Percentiles rank a stretch among this genome's conserved stretches.
phyloP scores from a whole-genome alignment of 768 basidiomycete species.

The Trametes cubensis region DNA sequence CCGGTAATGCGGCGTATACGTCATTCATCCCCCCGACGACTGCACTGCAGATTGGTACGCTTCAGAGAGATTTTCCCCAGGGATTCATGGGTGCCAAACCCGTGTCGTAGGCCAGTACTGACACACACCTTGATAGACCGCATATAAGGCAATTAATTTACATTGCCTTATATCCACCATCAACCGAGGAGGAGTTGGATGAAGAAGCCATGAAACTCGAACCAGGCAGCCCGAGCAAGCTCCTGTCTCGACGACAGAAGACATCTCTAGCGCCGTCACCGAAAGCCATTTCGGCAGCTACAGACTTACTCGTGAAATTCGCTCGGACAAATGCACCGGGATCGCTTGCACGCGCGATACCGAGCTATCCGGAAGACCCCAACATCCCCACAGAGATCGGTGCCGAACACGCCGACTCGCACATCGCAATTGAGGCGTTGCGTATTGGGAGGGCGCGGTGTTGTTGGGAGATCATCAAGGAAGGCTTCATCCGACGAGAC shows the following conservation, averaged over 20 bases:
- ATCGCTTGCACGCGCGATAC: constrained; percentile 57
- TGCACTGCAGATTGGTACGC: too few species aligned
- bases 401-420: constrained; percentile 53
- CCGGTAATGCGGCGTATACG: too few species aligned
- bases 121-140: constrained; percentile 39
- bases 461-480: constrained; percentile 64
- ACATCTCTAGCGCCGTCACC: constrained; percentile 47
- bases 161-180: constrained; percentile 62
- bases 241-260: constrained; percentile 39
- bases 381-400: constrained; percentile 27
- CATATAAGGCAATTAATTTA: constrained; percentile 72
- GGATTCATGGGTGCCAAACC: too few species aligned
- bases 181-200: constrained; percentile 28
- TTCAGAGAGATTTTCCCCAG: too few species aligned
- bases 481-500: constrained; percentile 52
- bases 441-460: constrained; percentile 56
- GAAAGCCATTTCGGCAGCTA: constrained; percentile 52
- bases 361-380: constrained; percentile 41
- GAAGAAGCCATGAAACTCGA: constrained; percentile 26
- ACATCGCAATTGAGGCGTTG: constrained; percentile 55
- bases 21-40: too few species aligned
- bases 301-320: constrained; percentile 56
- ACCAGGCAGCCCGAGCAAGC: constrained; percentile 39
- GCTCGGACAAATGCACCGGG: constrained; percentile 57
- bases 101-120: too few species aligned